phyloP scores from a whole-genome alignment of 139 green algal species.

The Bryopsis sp. region DNA sequence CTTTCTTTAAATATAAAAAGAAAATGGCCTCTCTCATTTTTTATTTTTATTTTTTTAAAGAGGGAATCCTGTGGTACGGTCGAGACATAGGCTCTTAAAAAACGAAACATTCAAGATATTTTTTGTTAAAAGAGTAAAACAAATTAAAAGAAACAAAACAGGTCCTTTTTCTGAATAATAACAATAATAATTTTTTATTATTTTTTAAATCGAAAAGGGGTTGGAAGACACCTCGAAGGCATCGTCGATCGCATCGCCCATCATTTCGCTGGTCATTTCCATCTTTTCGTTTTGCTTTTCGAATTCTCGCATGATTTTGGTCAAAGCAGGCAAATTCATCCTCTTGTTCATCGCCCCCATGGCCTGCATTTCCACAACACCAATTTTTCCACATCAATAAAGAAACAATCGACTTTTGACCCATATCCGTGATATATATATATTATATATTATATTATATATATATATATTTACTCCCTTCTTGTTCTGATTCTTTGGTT shows the following conservation, averaged over 20 bases:
- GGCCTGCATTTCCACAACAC: constrained; percentile 48
- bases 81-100: neutral
- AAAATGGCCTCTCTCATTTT: too few species aligned
- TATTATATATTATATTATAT: too few species aligned
- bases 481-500: too few species aligned
- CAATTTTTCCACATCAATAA: neutral
- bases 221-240: constrained; percentile 63
- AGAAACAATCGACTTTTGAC: neutral
- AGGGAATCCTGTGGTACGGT: too few species aligned
- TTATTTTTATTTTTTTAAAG: too few species aligned
- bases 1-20: too few species aligned
- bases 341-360: constrained; percentile 93
- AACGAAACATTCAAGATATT: neutral
- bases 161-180: neutral
- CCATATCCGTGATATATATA: neutral
- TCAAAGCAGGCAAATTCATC: constrained; percentile 83
- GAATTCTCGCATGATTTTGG: constrained; percentile 96
- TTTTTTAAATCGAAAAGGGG: too few species aligned
- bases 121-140: neutral
- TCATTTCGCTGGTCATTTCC: constrained; percentile 96
- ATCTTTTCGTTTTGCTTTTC: constrained; percentile 95
- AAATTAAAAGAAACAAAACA: neutral
- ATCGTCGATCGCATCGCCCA: constrained; percentile 92
- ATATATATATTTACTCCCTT: too few species aligned
- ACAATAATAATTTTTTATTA: too few species aligned